phyloP scores from a whole-genome alignment of 176 grass and related monocot genomes.

The Elymus sibiricus region DNA sequence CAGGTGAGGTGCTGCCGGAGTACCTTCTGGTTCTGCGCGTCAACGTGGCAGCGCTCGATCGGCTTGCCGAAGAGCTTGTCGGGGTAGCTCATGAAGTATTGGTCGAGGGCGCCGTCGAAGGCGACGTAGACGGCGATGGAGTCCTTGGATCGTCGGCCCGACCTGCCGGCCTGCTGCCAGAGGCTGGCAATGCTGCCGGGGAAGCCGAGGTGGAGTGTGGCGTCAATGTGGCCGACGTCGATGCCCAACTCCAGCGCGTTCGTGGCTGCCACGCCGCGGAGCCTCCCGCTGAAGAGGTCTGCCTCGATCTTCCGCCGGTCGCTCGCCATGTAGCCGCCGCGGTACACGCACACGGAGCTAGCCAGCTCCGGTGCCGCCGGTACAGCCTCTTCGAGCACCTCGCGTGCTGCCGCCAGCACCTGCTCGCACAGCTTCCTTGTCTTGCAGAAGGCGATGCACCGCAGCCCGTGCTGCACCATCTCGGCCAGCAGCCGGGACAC shows the following conservation, averaged over 20 bases:
- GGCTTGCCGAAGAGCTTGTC: conserved; percentile 63
- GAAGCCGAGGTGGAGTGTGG: conserved; percentile 75
- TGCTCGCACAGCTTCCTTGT: conserved; percentile 65
- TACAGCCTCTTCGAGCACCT: conserved; percentile 28
- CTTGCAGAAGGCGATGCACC: conserved; percentile 83
- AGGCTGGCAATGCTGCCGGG: conserved; percentile 68
- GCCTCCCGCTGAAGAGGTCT: conserved; percentile 50
- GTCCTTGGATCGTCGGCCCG: conserved; percentile 54
- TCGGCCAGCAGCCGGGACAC: conserved; percentile 56
- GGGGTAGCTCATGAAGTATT: conserved; percentile 29
- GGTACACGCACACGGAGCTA: conserved; percentile 56
- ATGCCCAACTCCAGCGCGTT: conserved; percentile 76
- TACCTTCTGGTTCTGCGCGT: conserved; percentile 58
- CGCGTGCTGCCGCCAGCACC: conserved; percentile 22
- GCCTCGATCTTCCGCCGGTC: conserved; percentile 68
- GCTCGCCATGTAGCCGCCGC: conserved; percentile 62
- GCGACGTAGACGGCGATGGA: conserved; percentile 1
- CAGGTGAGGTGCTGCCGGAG: conserved; percentile 65
- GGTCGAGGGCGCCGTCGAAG: not conserved
- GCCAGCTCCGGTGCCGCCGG: conserved; percentile 16
- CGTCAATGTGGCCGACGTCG: conserved; percentile 72
- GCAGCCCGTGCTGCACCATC: conserved; percentile 81
- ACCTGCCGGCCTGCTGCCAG: conserved; percentile 76
- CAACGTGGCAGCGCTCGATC: conserved; percentile 74
- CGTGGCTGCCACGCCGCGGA: conserved; percentile 66